Base-by-base conservation (phyloP, 2,329 filamentous ascomycete genomes). In the Fusarium sp. region DNA sequence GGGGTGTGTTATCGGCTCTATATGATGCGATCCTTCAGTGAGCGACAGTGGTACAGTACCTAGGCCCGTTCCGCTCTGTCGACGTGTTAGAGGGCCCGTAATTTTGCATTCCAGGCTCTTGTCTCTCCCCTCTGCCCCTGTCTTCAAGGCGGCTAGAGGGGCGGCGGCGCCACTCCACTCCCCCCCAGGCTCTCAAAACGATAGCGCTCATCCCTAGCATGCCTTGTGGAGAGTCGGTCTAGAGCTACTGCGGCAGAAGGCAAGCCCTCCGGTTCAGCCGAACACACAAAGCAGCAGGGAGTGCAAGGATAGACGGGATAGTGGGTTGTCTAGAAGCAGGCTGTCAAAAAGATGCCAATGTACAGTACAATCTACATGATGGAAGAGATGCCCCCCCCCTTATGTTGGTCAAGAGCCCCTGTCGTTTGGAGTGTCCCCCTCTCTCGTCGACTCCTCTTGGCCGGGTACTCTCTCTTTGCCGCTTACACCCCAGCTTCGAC, bases 1-100 rank as follows among this genome's bases (percentile, higher is more conserved):
- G 14, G 53, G 53, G 53, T 56, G 53, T 56, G 53, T 56, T 56
- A 56, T 56, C 53, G 20, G 53, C 53, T 56, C 53, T 56, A 55
- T 56, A 56, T 56, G 53, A 36, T 56, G 53, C 53, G 20, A 56
- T 56, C 14, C 51, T 17, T 55, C 51, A 35, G 51, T 16, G n/a
- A 49, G 44, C 24, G 9, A 27, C 9, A 14, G 24, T n/a, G 24
- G 46, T 51, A 51, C 46, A 51, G 46, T 31, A 31, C 46, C 27
- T 29, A 27, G 22, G 44, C 22, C 44, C 44, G 44, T 27, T 46
- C 44, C 22, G 16, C 44, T 49, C 44, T 49, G 44, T 29, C 46
- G 16, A 51, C 17, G 46, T 51, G 46, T 51, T n/a, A 31, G 6
- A 49, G 44, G 24, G 46, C 46, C 46, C 46, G 46, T 51, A 51